Evolutionary conservation across 1,139 yeast species (phyloP), one percentile per base, ranked within the genome.

Genomic region (Geotrichum cucujoidarum): DNA sequence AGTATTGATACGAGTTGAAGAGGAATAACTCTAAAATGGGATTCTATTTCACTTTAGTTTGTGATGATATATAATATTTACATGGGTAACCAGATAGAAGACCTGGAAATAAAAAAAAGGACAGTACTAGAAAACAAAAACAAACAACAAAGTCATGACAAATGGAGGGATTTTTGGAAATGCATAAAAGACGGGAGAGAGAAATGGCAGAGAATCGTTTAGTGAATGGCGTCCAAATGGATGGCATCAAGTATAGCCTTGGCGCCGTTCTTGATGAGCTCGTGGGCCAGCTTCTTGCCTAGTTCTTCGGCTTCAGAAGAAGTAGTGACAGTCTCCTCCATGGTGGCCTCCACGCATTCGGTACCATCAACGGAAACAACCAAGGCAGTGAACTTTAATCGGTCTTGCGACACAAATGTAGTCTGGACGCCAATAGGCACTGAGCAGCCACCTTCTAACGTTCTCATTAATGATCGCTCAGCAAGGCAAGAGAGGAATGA

Each of bases 371-470:
- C 92, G 53, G 85, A 78, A 20, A 90, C 87, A 25, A 92, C 94
- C 40, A 85, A 75, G 4, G 89, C 95, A 16, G 62, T 59, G 33
- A 71, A 56, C 54, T 77, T 77, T 55, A 92, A 71, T 22, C 36
- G 31, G 0, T 78, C 72, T 1, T 57, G 62, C 35, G 67, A 70
- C 57, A 81, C 69, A 57, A 74, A 83, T 4, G 63, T 60, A n/a
- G 88, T 73, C 50, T 83, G 76, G 43, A 88, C 95, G 42, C 98
- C 98, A 57, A 92, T 86, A 10, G 98, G 98, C 8, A 92, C 97
- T 0, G 96, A 87, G 69, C 98, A 92, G 14, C 98, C 98, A 53
- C 98, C 98, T 70, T 92, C 97, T 53, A 92, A 74, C 32, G 85
- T 76, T 65, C 95, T 76, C 88, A 92, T 80, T 52, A 92, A 71